Conservation (phyloP, 305 asterid genomes). For the Withania somnifera region DNA sequence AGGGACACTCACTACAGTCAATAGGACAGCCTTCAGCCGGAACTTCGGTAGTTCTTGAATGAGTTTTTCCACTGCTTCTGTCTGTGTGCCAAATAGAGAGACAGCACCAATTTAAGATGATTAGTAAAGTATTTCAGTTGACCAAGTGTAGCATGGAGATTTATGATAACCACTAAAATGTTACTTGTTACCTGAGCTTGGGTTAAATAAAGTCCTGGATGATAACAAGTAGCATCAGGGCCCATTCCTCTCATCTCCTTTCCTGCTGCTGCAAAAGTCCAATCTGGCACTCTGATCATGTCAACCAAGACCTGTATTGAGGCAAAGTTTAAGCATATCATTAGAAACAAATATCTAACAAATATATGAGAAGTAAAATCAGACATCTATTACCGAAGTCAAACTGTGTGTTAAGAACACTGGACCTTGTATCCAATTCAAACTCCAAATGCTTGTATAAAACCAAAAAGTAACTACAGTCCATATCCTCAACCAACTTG, state of each 20-base stretch:
- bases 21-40: constrained; percentile 88
- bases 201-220: constrained; percentile 87
- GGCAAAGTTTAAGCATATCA: constrained; percentile 8
- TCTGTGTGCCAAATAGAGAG: constrained; percentile 31
- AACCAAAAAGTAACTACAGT: neutral
- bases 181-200: constrained; percentile 66
- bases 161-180: neutral
- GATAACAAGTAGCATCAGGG: constrained; percentile 76
- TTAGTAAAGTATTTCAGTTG: neutral
- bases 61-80: constrained; percentile 96
- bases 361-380: neutral
- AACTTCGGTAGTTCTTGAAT: constrained; percentile 97
- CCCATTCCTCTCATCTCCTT: constrained; percentile 96
- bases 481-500: neutral
- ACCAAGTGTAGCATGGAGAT: neutral
- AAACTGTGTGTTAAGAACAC: neutral
- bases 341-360: neutral
- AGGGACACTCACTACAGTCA: constrained; percentile 94
- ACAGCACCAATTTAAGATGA: neutral
- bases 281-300: constrained; percentile 93
- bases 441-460: neutral
- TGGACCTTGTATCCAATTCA: neutral
- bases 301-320: constrained; percentile 65
- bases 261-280: constrained; percentile 97
- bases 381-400: neutral